Conservation (phyloP, 2,329 filamentous ascomycete genomes). For the Aspergillus sp. region DNA sequence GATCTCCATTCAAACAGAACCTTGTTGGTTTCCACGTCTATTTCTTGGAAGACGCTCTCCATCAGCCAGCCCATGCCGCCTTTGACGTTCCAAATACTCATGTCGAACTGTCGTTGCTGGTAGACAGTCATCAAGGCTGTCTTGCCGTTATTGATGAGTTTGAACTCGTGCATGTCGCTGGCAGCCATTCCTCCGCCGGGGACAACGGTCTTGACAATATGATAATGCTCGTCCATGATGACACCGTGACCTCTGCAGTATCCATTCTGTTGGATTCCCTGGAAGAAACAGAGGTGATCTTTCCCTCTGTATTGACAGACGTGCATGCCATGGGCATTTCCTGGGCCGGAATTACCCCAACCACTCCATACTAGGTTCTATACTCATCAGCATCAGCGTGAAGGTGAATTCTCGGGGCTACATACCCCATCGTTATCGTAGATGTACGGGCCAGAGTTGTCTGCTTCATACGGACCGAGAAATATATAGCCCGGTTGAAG, state of each 20-base stretch:
- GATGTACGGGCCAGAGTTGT: slow-evolving; percentile 56
- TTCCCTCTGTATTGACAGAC: slow-evolving; percentile 54
- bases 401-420: background rate
- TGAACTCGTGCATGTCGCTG: slow-evolving; percentile 60
- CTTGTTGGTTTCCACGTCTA: slow-evolving; percentile 54
- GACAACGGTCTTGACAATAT: slow-evolving; percentile 53
- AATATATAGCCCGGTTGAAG: slow-evolving; percentile 56
- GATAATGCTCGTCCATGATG: slow-evolving; percentile 57
- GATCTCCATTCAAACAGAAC: slow-evolving; percentile 57
- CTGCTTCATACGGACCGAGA: slow-evolving; percentile 54
- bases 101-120: slow-evolving; percentile 51
- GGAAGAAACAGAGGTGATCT: slow-evolving; percentile 58
- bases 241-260: slow-evolving; percentile 58
- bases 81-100: slow-evolving; percentile 49
- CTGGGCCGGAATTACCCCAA: slow-evolving; percentile 54
- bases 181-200: slow-evolving; percentile 46
- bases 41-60: slow-evolving; percentile 58
- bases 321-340: slow-evolving; percentile 53
- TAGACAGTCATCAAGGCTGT: slow-evolving; percentile 48
- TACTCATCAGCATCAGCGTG: slow-evolving; percentile 2
- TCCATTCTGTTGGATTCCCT: slow-evolving; percentile 56
- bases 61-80: slow-evolving; percentile 56
- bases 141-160: slow-evolving; percentile 50
- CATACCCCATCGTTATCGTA: slow-evolving; percentile 55
- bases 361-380: slow-evolving; percentile 57